phyloP scores from a whole-genome alignment of 106 monocot genomes.

The Gastrodia elata region DNA sequence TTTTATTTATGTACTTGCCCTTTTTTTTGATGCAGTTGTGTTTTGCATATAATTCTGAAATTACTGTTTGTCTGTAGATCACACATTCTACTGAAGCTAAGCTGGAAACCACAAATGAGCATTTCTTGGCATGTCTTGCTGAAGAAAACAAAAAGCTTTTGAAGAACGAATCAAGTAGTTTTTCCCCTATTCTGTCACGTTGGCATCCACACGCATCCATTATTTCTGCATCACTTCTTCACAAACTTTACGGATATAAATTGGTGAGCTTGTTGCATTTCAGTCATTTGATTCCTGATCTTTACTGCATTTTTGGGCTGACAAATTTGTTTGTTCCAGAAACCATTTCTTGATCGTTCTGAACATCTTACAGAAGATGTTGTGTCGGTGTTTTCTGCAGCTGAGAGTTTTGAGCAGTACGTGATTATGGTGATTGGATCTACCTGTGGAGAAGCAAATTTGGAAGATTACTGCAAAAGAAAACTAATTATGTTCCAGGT shows the following conservation, averaged over 20 bases:
- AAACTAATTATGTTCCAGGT: slow-evolving; percentile 74
- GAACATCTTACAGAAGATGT: slow-evolving; percentile 95
- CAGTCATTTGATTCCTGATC: neutral
- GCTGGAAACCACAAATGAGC: slow-evolving; percentile 54
- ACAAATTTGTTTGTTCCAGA: slow-evolving; percentile 47
- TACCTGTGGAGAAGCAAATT: slow-evolving; percentile 56
- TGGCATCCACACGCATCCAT: slow-evolving; percentile 71
- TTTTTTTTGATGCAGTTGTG: neutral
- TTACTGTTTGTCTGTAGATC: slow-evolving; percentile 28
- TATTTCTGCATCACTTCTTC: slow-evolving; percentile 75
- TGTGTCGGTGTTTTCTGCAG: slow-evolving; percentile 79
- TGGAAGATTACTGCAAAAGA: slow-evolving; percentile 54
- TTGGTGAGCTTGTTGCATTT: slow-evolving; percentile 45
- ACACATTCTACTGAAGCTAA: slow-evolving; percentile 45
- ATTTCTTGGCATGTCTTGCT: slow-evolving; percentile 69
- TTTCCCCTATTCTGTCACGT: slow-evolving; percentile 58
- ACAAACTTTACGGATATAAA: slow-evolving; percentile 86
- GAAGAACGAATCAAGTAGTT: slow-evolving; percentile 70
- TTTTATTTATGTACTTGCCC: neutral
- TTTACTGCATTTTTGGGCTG: neutral
- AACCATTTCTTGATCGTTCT: slow-evolving; percentile 87
- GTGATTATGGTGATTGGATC: slow-evolving; percentile 69
- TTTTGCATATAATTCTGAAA: neutral
- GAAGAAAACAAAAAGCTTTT: slow-evolving; percentile 80
- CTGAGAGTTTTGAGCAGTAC: slow-evolving; percentile 80